Conservation (phyloP, 495 filamentous ascomycete genomes). For the Daldinia concentrica region DNA sequence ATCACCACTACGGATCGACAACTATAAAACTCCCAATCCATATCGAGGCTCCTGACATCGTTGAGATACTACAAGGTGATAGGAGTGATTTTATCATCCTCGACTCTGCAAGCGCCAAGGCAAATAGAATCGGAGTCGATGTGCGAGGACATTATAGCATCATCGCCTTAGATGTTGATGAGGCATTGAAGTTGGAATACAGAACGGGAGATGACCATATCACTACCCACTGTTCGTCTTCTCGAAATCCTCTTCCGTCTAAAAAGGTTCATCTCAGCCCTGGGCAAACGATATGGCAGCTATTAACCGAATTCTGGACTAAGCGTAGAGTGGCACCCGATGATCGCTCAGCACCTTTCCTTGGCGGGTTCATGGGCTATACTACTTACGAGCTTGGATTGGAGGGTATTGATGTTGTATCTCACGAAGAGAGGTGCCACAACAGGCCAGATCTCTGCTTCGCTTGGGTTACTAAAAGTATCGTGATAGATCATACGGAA, state of each 20-base stretch:
- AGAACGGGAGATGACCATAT: slow-evolving; percentile 54
- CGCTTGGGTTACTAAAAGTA: slow-evolving; percentile 78
- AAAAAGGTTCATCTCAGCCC: slow-evolving; percentile 45
- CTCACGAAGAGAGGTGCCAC: slow-evolving; percentile 45
- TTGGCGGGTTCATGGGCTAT: slow-evolving; percentile 90
- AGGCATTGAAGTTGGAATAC: slow-evolving; percentile 64
- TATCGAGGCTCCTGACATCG: slow-evolving; percentile 57
- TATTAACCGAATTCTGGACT: slow-evolving; percentile 66
- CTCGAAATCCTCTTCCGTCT: slow-evolving; percentile 10
- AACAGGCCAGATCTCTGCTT: slow-evolving; percentile 77
- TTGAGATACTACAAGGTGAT: slow-evolving; percentile 55
- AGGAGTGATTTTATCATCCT: slow-evolving; percentile 60
- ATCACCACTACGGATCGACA: slow-evolving; percentile 37
- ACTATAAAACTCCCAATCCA: slow-evolving; percentile 49
- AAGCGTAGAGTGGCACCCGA: slow-evolving; percentile 51
- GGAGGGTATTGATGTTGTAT: slow-evolving; percentile 62
- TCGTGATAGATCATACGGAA: slow-evolving; percentile 79
- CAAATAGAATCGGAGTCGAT: slow-evolving; percentile 48
- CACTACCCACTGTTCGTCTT: slow-evolving; percentile 35
- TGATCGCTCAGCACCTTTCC: slow-evolving; percentile 69
- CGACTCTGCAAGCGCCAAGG: slow-evolving; percentile 62
- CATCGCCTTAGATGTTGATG: slow-evolving; percentile 66
- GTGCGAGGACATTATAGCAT: slow-evolving; percentile 73
- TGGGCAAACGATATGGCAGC: slow-evolving; percentile 62
- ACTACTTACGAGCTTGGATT: slow-evolving; percentile 90